A percentile compares a stretch with the other conserved stretches of the same genome.
Conservation (phyloP, 225 moss, liverwort and hornwort species). For the Bryoerythrophyllum caledonicum region DNA sequence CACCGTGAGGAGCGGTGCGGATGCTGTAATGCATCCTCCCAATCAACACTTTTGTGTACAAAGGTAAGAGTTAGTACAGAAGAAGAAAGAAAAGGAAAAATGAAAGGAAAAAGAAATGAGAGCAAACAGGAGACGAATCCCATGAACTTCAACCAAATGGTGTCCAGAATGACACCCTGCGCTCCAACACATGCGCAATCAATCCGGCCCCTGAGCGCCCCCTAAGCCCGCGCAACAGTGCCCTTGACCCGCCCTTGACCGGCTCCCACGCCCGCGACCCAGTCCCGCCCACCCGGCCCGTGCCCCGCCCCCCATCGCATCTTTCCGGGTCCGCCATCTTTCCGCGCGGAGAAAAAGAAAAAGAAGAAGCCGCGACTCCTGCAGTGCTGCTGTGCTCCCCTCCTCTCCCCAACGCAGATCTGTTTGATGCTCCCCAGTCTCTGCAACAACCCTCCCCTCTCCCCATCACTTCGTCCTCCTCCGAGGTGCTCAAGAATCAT, state of each 20-base stretch:
- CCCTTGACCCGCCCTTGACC: slow-evolving; percentile 16
- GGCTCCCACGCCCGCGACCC: not conserved
- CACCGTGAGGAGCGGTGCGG: too few species aligned
- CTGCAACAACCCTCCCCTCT: too few species aligned
- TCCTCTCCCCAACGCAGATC: not conserved
- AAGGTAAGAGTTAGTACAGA: too few species aligned
- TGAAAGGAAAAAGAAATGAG: too few species aligned
- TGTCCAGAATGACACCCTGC: slow-evolving; percentile 15
- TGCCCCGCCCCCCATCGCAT: not conserved
- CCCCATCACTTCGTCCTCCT: not conserved
- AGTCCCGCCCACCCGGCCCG: not conserved
- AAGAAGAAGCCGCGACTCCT: not conserved
- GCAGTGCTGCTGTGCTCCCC: not conserved
- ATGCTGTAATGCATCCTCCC: too few species aligned
- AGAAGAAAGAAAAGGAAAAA: too few species aligned
- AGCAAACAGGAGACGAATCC: too few species aligned
- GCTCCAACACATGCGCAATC: slow-evolving; percentile 18
- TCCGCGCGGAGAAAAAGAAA: not conserved
- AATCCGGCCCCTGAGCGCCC: not conserved
- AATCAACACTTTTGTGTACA: too few species aligned
- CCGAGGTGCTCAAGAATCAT: too few species aligned
- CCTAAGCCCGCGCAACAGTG: slow-evolving; percentile 15
- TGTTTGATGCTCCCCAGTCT: not conserved
- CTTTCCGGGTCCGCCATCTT: not conserved
- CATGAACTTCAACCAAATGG: not conserved